phyloP scores from a whole-genome alignment of 108 stramenopile genomes.

The Cyclotella distinguenda region DNA sequence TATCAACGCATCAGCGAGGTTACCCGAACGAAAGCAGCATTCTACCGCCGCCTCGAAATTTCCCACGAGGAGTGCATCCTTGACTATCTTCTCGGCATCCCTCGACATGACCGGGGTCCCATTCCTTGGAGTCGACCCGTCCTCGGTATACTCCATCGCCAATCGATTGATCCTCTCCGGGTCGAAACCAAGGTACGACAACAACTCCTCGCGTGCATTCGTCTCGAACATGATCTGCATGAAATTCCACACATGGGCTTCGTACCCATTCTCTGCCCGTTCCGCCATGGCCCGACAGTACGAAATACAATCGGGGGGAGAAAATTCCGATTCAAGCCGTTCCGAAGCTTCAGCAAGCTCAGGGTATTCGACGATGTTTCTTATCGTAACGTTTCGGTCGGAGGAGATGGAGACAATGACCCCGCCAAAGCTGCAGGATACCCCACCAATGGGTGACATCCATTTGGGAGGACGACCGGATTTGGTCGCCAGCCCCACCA shows the following conservation, averaged over 20 bases:
- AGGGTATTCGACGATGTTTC: slow-evolving; percentile 65
- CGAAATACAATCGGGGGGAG: slow-evolving; percentile 52
- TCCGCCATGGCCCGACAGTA: slow-evolving; percentile 73
- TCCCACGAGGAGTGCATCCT: slow-evolving; percentile 90
- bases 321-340: slow-evolving; percentile 71
- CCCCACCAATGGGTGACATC: slow-evolving; percentile 84
- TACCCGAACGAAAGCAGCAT: slow-evolving; percentile 88
- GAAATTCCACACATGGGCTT: slow-evolving; percentile 85
- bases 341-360: slow-evolving; percentile 61
- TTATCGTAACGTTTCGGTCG: slow-evolving; percentile 55
- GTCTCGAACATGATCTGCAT: slow-evolving; percentile 94
- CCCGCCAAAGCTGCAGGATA: slow-evolving; percentile 93
- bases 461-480: slow-evolving; percentile 93
- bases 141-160: slow-evolving; percentile 53
- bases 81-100: slow-evolving; percentile 73
- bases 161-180: slow-evolving; percentile 61
- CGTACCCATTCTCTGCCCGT: slow-evolving; percentile 46
- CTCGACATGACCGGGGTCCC: slow-evolving; percentile 42
- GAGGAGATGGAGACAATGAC: slow-evolving; percentile 63
- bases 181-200: slow-evolving; percentile 92
- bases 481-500: slow-evolving; percentile 62
- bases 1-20: slow-evolving; percentile 92
- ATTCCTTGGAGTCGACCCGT: slow-evolving; percentile 14
- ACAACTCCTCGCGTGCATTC: slow-evolving; percentile 88
- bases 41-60: slow-evolving; percentile 97